Evolutionary conservation across 306 rosid species (phyloP).

Genomic region (Rosa persica): DNA sequence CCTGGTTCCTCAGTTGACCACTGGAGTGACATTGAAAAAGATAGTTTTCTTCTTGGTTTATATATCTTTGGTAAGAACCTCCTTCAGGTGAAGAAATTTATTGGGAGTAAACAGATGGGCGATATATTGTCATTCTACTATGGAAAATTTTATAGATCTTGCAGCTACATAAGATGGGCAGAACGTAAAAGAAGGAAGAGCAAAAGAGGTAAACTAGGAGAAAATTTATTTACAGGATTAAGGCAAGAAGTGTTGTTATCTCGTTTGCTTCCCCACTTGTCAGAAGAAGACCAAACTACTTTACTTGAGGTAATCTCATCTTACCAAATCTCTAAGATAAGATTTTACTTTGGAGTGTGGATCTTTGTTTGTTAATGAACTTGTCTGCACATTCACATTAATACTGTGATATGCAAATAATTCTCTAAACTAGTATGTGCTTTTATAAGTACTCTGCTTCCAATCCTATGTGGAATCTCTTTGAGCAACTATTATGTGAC

Average conservation of each 20-base stretch:
- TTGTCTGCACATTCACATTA: slow-evolving; percentile 3
- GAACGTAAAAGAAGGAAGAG: slow-evolving; percentile 58
- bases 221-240: slow-evolving; percentile 65
- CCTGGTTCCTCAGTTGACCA: slow-evolving; percentile 53
- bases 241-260: slow-evolving; percentile 78
- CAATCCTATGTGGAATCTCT: too few relatives aligned
- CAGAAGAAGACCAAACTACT: slow-evolving; percentile 50
- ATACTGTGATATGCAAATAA: too few relatives aligned
- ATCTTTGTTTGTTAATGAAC: not conserved
- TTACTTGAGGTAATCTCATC: slow-evolving; percentile 54
- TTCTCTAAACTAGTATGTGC: too few relatives aligned
- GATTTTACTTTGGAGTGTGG: not conserved
- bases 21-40: slow-evolving; percentile 71
- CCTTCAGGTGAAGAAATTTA: slow-evolving; percentile 62
- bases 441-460: too few relatives aligned
- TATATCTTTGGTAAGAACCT: slow-evolving; percentile 92
- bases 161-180: slow-evolving; percentile 67
- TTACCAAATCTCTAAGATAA: not conserved
- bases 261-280: slow-evolving; percentile 51
- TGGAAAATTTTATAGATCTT: slow-evolving; percentile 75
- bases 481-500: not conserved
- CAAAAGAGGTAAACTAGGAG: slow-evolving; percentile 62
- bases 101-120: slow-evolving; percentile 65
- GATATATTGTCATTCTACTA: slow-evolving; percentile 77
- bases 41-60: slow-evolving; percentile 70